Base-by-base conservation (phyloP, 164 flowering plant genomes). In the Vitis rotundifolia region DNA sequence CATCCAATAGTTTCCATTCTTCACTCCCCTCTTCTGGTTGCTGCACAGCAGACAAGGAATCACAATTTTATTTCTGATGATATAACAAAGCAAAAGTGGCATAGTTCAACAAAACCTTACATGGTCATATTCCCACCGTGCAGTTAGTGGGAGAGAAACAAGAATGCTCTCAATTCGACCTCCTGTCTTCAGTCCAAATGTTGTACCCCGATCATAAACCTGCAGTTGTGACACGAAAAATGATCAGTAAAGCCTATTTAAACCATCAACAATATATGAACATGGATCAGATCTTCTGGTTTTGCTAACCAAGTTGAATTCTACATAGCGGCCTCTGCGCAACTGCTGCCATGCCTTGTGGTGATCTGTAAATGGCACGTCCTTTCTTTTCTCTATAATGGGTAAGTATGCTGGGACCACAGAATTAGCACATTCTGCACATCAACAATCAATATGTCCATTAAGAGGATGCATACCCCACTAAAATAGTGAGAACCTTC, bases 191-290 rank as follows among this genome's bases (percentile, higher is more conserved):
- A 96, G 76, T 37, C 99, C 99, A 74, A 96, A 96, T 70, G 99
- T 93, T 8, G 98, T 96, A 51, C 99, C 99, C n/a, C 98, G 91
- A 74, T 93, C 98, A 80, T 93, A 92, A 59, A 96, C 99, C 99
- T 95, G 56, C 50, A 54, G 8, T 15, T 50, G 50, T 11, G 57
- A 52, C 11, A 8, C 28, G 26, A 67, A 58, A 65, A 64, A 31
- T 12, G 13, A 55, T 49, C 16, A 62, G 31, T 54, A 31, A 29
- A 3, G 48, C 44, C 44, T 37, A 3, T 37, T 37, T 37, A 37
- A 37, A 37, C 44, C 44, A 37, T 37, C 44, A 37, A 37, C 44
- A 37, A 37, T 37, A 37, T 5, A 19, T 31, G 13, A 31, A 31
- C 8, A 47, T 52, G 44, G 16, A 61, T 22, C 26, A 26, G n/a